These are phyloP conservation scores for Bocquillonia castaneifolia DNA, from an alignment of 441 rosid species.

Conservation along the genomic window DNA sequence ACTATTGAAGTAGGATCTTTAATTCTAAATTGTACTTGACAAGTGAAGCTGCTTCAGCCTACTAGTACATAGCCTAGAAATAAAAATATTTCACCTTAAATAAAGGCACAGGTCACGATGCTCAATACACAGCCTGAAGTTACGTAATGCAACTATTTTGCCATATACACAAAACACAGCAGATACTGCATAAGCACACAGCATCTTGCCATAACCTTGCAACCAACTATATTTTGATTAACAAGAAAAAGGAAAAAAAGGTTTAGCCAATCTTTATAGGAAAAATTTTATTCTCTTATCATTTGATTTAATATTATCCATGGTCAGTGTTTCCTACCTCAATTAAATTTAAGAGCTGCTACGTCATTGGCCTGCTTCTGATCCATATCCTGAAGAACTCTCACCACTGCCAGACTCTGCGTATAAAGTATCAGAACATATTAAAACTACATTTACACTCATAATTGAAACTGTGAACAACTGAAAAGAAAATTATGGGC, in stretches of 20 bases:
- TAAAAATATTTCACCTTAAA: not conserved
- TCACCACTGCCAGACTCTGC: slow-evolving; percentile 57
- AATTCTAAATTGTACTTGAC: not conserved
- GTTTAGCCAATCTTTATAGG: not conserved
- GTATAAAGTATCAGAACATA: slow-evolving; percentile 18
- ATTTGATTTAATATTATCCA: not conserved
- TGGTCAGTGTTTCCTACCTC: slow-evolving; percentile 33
- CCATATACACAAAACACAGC: not conserved
- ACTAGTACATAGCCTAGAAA: not conserved
- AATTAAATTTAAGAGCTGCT: slow-evolving; percentile 28
- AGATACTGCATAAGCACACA: not conserved
- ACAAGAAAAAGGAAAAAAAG: not conserved
- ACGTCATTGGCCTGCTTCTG: slow-evolving; percentile 52
- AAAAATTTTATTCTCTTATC: not conserved
- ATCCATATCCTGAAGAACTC: slow-evolving; percentile 56
- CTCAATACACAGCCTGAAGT: not conserved
- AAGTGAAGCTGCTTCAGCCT: not conserved
- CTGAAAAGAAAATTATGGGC: slow-evolving; percentile 3
- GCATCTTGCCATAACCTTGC: not conserved
- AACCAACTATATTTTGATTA: not conserved
- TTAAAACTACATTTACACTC: slow-evolving; percentile 14
- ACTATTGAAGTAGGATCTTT: not conserved
- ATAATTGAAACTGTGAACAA: slow-evolving; percentile 1
- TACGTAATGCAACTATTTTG: not conserved
- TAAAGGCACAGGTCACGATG: not conserved